These are phyloP conservation scores for Zygosaccharomyces pseudorouxii DNA, from an alignment of 805 yeast species.

Conservation along the genomic window DNA sequence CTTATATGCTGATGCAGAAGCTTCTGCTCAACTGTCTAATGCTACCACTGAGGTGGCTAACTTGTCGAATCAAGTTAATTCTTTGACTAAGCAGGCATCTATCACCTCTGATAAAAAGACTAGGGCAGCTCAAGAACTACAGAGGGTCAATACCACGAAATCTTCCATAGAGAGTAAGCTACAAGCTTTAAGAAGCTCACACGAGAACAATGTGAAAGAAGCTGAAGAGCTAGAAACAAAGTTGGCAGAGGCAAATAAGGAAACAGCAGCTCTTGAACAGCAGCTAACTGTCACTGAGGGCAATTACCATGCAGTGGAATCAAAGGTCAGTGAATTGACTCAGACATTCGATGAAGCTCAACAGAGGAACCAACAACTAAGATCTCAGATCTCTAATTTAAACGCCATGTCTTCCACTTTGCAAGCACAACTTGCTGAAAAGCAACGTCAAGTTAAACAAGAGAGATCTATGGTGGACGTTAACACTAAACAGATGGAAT, in stretches of 20 bases:
- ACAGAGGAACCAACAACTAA: slow-evolving; percentile 57
- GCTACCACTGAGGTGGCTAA: slow-evolving; percentile 86
- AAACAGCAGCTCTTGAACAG: slow-evolving; percentile 63
- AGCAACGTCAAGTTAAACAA: slow-evolving; percentile 52
- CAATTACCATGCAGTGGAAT: slow-evolving; percentile 62
- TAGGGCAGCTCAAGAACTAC: slow-evolving; percentile 72
- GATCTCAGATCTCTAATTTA: slow-evolving; percentile 60
- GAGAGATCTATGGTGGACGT: slow-evolving; percentile 61
- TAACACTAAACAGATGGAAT: slow-evolving; percentile 63
- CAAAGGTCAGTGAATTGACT: slow-evolving; percentile 58
- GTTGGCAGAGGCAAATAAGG: slow-evolving; percentile 55
- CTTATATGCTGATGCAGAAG: slow-evolving; percentile 53
- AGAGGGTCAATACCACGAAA: slow-evolving; percentile 61
- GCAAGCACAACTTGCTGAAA: slow-evolving; percentile 50
- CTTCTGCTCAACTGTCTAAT: slow-evolving; percentile 63
- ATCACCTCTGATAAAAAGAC: slow-evolving; percentile 63
- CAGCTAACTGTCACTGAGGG: slow-evolving; percentile 78
- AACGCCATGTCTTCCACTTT: slow-evolving; percentile 63
- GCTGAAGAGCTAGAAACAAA: slow-evolving; percentile 66
- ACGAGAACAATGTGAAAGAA: slow-evolving; percentile 73
- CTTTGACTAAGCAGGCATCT: slow-evolving; percentile 71
- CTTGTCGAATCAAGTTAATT: slow-evolving; percentile 75
- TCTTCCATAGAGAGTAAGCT: slow-evolving; percentile 71
- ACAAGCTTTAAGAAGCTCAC: slow-evolving; percentile 57
- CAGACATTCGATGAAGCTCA: slow-evolving; percentile 61